These are phyloP conservation scores for Auxenochlorella protothecoides DNA, from an alignment of 139 green algal genomes.

Conservation along the genomic window DNA sequence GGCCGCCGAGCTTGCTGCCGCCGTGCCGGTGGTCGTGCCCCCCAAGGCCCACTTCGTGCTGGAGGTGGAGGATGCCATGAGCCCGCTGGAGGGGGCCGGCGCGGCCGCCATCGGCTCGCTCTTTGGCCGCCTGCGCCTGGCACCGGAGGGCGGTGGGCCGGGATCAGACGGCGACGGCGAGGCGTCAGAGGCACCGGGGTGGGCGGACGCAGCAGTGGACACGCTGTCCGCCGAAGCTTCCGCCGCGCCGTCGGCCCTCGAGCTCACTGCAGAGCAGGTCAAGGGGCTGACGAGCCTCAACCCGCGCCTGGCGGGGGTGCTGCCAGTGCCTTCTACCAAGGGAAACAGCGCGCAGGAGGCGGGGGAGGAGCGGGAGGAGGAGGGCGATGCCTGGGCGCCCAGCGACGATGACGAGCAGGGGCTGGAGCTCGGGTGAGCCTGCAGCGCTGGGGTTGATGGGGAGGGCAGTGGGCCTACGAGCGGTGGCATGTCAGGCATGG, in stretches of 20 bases:
- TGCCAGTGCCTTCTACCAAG: no score
- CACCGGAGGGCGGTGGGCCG: neutral
- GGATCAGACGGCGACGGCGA: neutral
- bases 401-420: no score
- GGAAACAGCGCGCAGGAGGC: no score
- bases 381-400: no score
- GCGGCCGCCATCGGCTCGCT: neutral
- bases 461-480: no score
- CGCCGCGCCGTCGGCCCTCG: neutral
- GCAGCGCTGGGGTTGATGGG: no score
- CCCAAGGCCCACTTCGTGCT: conserved; percentile 4
- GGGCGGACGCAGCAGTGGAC: neutral
- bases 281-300: no score
- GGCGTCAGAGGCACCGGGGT: neutral
- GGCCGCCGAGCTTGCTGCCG: neutral
- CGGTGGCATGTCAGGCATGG: no score
- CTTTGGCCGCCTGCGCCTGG: conserved; percentile 8
- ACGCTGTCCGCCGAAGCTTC: neutral
- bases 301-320: no score
- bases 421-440: no score
- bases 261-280: neutral
- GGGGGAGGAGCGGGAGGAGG: no score
- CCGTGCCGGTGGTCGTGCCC: neutral
- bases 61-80: conserved; percentile 5
- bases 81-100: neutral